phyloP scores from a whole-genome alignment of 1,284 basidiomycete genomes.

The Pseudozyma flocculosa region DNA sequence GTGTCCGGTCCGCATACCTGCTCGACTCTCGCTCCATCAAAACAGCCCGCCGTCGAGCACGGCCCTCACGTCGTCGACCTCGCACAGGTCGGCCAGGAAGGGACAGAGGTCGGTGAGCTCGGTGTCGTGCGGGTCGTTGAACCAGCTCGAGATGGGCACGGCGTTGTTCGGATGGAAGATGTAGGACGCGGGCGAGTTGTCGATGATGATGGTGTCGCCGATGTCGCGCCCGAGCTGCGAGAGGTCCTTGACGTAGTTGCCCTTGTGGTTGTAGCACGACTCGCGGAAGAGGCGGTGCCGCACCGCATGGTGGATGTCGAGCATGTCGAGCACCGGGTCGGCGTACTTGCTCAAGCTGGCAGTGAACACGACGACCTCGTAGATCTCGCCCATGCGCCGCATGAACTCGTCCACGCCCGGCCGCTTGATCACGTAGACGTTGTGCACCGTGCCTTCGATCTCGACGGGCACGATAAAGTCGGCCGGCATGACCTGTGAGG shows the following conservation, averaged over 20 bases:
- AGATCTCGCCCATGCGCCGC: slow-evolving; percentile 95
- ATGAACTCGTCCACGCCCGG: slow-evolving; percentile 97
- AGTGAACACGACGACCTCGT: slow-evolving; percentile 97
- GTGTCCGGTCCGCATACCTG: too few relatives aligned
- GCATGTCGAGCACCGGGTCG: slow-evolving; percentile 94
- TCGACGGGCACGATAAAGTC: slow-evolving; percentile 99
- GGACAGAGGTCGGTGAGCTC: slow-evolving; percentile 89
- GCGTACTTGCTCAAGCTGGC: slow-evolving; percentile 98
- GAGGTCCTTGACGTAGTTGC: slow-evolving; percentile 99
- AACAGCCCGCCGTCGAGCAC: slow-evolving; percentile 68
- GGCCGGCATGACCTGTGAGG: slow-evolving; percentile 60
- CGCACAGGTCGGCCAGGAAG: slow-evolving; percentile 85
- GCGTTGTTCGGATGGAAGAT: slow-evolving; percentile 99
- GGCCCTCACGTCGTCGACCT: slow-evolving; percentile 85
- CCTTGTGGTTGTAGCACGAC: slow-evolving; percentile 97
- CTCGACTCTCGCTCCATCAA: too few relatives aligned
- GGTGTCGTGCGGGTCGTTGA: slow-evolving; percentile 79
- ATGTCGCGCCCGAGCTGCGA: slow-evolving; percentile 93
- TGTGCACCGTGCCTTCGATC: slow-evolving; percentile 96
- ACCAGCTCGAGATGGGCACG: slow-evolving; percentile 98
- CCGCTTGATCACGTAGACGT: slow-evolving; percentile 98
- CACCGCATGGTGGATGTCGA: slow-evolving; percentile 88
- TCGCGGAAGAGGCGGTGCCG: slow-evolving; percentile 96
- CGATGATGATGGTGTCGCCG: slow-evolving; percentile 90
- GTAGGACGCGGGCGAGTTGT: slow-evolving; percentile 98